Conservation (phyloP, 768 basidiomycete species). For the Amanita pseudoporphyria region DNA sequence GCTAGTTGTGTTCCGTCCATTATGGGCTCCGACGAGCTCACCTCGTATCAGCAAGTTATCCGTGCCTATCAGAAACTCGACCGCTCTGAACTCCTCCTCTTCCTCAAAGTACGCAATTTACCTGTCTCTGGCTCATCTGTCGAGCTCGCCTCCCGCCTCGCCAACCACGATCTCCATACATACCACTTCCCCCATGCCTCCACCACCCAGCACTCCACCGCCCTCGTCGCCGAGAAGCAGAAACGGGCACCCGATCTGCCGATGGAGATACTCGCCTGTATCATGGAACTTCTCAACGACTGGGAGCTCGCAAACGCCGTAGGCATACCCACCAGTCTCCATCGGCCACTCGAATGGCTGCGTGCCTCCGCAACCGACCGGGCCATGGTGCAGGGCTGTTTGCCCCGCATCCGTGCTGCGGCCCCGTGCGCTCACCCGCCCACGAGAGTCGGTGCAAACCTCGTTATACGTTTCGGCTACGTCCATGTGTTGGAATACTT, state of each 20-base stretch:
- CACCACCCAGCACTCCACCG: conserved; percentile 19
- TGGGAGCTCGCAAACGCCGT: conserved; percentile 81
- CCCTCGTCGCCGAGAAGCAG: conserved; percentile 15
- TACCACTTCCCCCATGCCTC: conserved; percentile 47
- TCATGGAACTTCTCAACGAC: conserved; percentile 70
- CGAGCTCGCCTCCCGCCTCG: conserved; percentile 63
- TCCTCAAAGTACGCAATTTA: conserved; percentile 65
- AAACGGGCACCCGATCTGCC: conserved; percentile 49
- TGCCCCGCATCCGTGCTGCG: conserved; percentile 50
- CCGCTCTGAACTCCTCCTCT: conserved; percentile 61
- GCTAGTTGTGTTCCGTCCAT: conserved; percentile 2
- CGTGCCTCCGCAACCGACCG: conserved; percentile 60
- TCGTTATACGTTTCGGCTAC: conserved; percentile 66
- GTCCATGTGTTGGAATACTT: conserved; percentile 69
- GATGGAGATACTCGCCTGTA: conserved; percentile 65
- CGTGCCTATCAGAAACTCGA: conserved; percentile 62
- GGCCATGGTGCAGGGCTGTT: conserved; percentile 58
- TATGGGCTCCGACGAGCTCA: conserved; percentile 17
- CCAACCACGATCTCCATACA: conserved; percentile 65
- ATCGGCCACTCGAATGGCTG: conserved; percentile 61
- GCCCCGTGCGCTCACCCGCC: conserved; percentile 49
- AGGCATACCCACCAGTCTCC: conserved; percentile 59
- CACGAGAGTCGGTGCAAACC: conserved; percentile 58
- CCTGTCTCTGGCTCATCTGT: conserved; percentile 49
- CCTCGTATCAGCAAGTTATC: conserved; percentile 40